Evolutionary conservation across 352 stramenopile species (phyloP), one percentile per base, ranked within the genome.

Genomic region (Globisporangium carolinianum): DNA sequence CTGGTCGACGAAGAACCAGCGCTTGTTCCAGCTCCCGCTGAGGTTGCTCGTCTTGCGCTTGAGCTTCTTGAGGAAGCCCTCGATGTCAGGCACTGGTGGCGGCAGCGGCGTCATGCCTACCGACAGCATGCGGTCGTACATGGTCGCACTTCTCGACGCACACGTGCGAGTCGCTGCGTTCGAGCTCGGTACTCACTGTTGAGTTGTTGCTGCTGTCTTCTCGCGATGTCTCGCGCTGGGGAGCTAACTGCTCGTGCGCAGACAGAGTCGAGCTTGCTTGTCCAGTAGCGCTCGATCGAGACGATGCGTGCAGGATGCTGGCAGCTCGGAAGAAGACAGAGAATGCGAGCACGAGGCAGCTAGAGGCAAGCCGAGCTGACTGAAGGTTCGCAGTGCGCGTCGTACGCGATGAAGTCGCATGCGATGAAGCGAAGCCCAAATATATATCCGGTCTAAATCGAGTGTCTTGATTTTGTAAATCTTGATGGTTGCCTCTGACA

Each of bases 11-110:
- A 89, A 94, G 70, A 94, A 94, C 84, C 80, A 94, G 37, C 84
- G 79, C 61, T 86, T 89, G 76, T 91, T 94, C 82, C 80, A 94
- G 58, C 83, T 87, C 3, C 79, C 80, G 24, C 70, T 77, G 43
- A 88, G 47, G 64, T 77, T 91, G 65, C 72, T 87, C 6, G 84
- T 91, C 60, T 92, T 91, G 53, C 84, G 84, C 67, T 94, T 94
- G 55, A 94, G 76, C 61, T 94, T 92, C 67, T 91, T 90, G n/a
- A 94, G 67, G 51, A 81, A 91, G 15, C 84, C 84, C 63, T 94
- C 82, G 59, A 92, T 91, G 67, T 91, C 79, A 1, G 84, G 84
- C 14, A 82, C 73, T 37, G 76, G 53, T 0, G 79, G 80, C 11
- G 79, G 61, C 47, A 79, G 69, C 10, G 79, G 79, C 10, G 68